Conservation (phyloP, 2,329 filamentous ascomycete species). For the Penicillium sp. region DNA sequence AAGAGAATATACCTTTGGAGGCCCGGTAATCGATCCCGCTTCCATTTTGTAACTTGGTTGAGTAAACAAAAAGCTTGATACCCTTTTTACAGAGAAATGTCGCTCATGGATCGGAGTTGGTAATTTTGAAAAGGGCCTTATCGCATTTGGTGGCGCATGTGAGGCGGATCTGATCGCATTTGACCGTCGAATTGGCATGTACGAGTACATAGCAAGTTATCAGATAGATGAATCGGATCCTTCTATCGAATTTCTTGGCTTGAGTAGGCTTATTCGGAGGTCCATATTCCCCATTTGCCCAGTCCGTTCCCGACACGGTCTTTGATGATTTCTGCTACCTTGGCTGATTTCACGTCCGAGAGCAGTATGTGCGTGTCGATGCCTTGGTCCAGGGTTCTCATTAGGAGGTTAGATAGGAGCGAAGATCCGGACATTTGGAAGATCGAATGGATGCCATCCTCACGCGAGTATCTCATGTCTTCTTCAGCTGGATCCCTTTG, state of each 20-base stretch:
- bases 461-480: slow-evolving; percentile 2
- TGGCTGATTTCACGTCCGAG: slow-evolving; percentile 24
- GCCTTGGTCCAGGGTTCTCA: slow-evolving; percentile 37
- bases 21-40: slow-evolving; percentile 4
- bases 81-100: slow-evolving; percentile 19
- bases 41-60: not conserved
- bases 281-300: slow-evolving; percentile 38
- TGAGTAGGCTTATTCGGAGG: not conserved
- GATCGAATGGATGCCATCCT: slow-evolving; percentile 26
- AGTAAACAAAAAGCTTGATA: slow-evolving; percentile 23
- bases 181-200: slow-evolving; percentile 10
- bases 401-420: slow-evolving; percentile 30
- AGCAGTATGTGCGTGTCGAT: slow-evolving; percentile 40
- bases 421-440: slow-evolving; percentile 19
- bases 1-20: slow-evolving; percentile 23
- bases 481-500: not conserved
- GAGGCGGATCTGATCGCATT: slow-evolving; percentile 6
- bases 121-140: slow-evolving; percentile 10
- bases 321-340: slow-evolving; percentile 39
- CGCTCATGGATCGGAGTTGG: slow-evolving; percentile 27
- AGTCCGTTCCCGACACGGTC: slow-evolving; percentile 34
- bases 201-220: slow-evolving; percentile 17
- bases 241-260: not conserved
- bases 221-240: slow-evolving; percentile 4
- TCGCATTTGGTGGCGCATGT: slow-evolving; percentile 24